Evolutionary conservation across 1,284 basidiomycete species (phyloP).

Genomic region (Quambalaria eucalypti): DNA sequence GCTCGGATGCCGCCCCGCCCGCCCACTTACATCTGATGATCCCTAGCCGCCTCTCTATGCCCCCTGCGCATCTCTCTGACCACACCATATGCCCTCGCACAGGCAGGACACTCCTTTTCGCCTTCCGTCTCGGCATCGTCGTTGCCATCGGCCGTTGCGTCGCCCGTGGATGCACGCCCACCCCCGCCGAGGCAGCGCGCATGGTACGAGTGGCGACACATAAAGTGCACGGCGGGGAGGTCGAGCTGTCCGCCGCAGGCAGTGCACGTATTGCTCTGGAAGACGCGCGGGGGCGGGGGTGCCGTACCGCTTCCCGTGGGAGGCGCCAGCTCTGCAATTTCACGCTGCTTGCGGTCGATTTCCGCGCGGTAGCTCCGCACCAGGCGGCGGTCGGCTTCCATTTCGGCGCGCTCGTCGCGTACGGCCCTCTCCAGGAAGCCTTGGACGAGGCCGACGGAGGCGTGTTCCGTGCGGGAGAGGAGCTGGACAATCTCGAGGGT

Average conservation of each 20-base stretch:
- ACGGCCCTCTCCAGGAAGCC: conserved; percentile 76
- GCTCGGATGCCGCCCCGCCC: too few relatives aligned
- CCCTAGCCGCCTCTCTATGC: conserved; percentile 69
- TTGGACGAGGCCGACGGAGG: conserved; percentile 80
- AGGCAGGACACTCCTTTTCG: conserved; percentile 71
- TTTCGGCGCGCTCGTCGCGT: conserved; percentile 62
- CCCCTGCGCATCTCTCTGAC: conserved; percentile 76
- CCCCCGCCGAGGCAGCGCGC: conserved; percentile 51
- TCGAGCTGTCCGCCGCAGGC: conserved; percentile 79
- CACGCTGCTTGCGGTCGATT: conserved; percentile 68
- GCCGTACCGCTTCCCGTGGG: too few relatives aligned
- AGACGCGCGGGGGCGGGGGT: conserved; percentile 75
- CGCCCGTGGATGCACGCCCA: too few relatives aligned
- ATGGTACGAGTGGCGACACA: conserved; percentile 96
- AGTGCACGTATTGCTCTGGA: conserved; percentile 85
- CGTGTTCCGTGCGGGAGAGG: conserved; percentile 66
- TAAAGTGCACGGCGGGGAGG: conserved; percentile 86
- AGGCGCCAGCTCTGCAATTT: conserved; percentile 71
- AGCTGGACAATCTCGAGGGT: conserved; percentile 81
- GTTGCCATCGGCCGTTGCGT: too few relatives aligned
- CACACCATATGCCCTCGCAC: conserved; percentile 74
- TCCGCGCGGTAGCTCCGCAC: conserved; percentile 77
- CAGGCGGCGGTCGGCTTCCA: conserved; percentile 70
- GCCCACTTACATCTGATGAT: conserved; percentile 70
- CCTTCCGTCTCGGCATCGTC: too few relatives aligned